Percentiles rank a stretch among this genome's conserved stretches.
These are phyloP conservation scores for Dactylella cylindrospora DNA, from an alignment of 2,329 filamentous ascomycete species.

Conservation along the genomic window DNA sequence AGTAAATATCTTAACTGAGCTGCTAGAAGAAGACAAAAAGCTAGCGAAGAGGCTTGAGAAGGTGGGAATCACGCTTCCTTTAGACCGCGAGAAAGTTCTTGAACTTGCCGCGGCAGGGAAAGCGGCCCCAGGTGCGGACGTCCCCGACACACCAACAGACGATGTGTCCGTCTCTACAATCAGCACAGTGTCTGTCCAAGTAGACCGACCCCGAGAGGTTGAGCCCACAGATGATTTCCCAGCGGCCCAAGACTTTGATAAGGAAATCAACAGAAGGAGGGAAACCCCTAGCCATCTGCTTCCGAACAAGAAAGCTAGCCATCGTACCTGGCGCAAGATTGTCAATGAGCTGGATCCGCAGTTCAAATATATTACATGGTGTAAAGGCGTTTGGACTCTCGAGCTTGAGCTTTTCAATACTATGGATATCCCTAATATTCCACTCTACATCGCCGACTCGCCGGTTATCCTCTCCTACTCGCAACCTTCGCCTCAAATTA, in stretches of 20 bases:
- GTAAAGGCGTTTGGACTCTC: conserved; percentile 39
- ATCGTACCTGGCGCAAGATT: conserved; percentile 25
- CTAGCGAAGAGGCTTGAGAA: conserved; percentile 20
- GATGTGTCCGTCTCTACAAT: conserved; percentile 27
- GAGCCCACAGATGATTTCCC: conserved; percentile 13
- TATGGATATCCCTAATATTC: conserved; percentile 35
- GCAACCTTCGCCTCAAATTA: conserved; percentile 29
- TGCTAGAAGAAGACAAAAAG: conserved; percentile 33
- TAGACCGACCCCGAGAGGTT: conserved; percentile 6
- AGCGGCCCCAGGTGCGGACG: background rate
- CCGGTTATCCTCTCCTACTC: conserved; percentile 40
- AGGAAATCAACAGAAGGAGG: conserved; percentile 28
- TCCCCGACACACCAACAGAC: too few relatives aligned
- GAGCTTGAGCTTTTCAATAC: conserved; percentile 35
- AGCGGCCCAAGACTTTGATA: conserved; percentile 28
- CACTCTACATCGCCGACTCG: conserved; percentile 36
- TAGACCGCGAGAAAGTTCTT: conserved; percentile 30
- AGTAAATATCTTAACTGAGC: conserved; percentile 29
- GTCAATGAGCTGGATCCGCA: conserved; percentile 17
- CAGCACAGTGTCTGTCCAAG: conserved; percentile 14
- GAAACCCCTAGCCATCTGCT: conserved; percentile 36
- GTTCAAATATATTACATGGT: conserved; percentile 33
- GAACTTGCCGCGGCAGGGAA: conserved; percentile 3
- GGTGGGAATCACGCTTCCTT: conserved; percentile 33
- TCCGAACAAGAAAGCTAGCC: conserved; percentile 18